Evolutionary conservation across 2,329 filamentous ascomycete genomes (phyloP).

Genomic region (Furcasterigmium furcatum): DNA sequence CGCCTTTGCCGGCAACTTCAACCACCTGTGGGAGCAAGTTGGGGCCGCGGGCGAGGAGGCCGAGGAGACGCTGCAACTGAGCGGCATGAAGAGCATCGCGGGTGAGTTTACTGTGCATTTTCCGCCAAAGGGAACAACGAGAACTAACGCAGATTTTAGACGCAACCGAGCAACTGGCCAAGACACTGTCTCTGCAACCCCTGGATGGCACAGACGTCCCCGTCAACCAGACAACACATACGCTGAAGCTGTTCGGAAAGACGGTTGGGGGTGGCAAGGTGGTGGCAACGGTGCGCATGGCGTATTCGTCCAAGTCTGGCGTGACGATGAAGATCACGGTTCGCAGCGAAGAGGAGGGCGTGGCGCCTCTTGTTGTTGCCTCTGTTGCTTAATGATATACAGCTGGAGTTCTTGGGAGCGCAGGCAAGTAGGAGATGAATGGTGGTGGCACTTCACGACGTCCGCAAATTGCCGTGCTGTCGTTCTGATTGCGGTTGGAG

Average conservation of each 20-base stretch:
- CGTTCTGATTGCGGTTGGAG: no score
- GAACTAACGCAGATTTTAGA: conserved; percentile 50
- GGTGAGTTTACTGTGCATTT: conserved; percentile 53
- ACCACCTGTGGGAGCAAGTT: conserved; percentile 91
- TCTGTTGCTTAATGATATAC: conserved; percentile 65
- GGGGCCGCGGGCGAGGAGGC: conserved; percentile 86
- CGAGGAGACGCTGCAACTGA: conserved; percentile 85
- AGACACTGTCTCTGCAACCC: conserved; percentile 84
- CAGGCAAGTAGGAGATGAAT: background rate
- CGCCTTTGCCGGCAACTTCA: conserved; percentile 91
- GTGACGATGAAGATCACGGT: conserved; percentile 95
- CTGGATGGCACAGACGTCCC: conserved; percentile 92
- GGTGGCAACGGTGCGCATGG: conserved; percentile 86
- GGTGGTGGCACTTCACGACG: no score
- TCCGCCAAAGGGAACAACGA: background rate
- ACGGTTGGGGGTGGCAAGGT: conserved; percentile 88
- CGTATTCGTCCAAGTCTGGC: conserved; percentile 85
- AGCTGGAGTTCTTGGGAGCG: conserved; percentile 11
- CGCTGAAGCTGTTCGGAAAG: conserved; percentile 94
- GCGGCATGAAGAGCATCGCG: conserved; percentile 85
- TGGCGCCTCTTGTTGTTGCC: conserved; percentile 79
- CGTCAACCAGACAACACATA: conserved; percentile 84
- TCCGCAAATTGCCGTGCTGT: no score
- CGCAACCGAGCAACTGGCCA: conserved; percentile 86
- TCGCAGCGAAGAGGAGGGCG: conserved; percentile 86